Conservation (phyloP, 1,139 yeast genomes). For the Candida smagusa region DNA sequence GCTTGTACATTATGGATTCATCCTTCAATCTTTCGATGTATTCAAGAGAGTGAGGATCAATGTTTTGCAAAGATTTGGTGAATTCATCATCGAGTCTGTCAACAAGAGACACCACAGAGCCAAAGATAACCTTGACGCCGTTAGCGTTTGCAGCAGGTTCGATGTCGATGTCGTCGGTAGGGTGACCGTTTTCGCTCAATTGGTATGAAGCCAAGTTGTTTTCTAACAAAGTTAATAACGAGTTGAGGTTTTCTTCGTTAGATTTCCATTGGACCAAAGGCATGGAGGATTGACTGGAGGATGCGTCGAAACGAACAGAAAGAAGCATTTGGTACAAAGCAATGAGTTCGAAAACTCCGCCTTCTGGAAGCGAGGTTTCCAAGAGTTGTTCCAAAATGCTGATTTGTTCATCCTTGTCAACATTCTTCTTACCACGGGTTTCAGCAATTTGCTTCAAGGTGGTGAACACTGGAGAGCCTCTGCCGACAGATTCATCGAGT, state of each 20-base stretch:
- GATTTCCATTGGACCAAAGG: slow-evolving; percentile 80
- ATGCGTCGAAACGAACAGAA: slow-evolving; percentile 83
- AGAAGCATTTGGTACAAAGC: slow-evolving; percentile 77
- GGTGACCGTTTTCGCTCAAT: slow-evolving; percentile 72
- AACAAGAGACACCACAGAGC: slow-evolving; percentile 80
- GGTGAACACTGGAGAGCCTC: slow-evolving; percentile 57
- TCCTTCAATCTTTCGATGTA: slow-evolving; percentile 88
- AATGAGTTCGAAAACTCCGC: slow-evolving; percentile 68
- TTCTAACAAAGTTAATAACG: slow-evolving; percentile 68
- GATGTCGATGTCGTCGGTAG: slow-evolving; percentile 76
- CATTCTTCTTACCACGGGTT: slow-evolving; percentile 93
- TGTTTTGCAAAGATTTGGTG: slow-evolving; percentile 77
- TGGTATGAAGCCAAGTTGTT: slow-evolving; percentile 54
- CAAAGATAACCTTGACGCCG: slow-evolving; percentile 77
- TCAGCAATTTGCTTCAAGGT: slow-evolving; percentile 76
- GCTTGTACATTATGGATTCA: slow-evolving; percentile 71
- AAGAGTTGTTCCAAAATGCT: slow-evolving; percentile 64
- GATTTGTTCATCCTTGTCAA: slow-evolving; percentile 80
- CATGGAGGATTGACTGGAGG: slow-evolving; percentile 67
- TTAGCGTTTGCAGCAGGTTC: slow-evolving; percentile 63
- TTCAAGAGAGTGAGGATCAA: slow-evolving; percentile 94
- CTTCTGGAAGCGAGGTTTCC: slow-evolving; percentile 18
- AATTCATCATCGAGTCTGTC: slow-evolving; percentile 96
- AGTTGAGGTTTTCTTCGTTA: slow-evolving; percentile 59
- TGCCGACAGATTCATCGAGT: slow-evolving; percentile 21